Evolutionary conservation across 176 grass and related monocot genomes (phyloP).

Genomic region (Triticum dicoccoides): DNA sequence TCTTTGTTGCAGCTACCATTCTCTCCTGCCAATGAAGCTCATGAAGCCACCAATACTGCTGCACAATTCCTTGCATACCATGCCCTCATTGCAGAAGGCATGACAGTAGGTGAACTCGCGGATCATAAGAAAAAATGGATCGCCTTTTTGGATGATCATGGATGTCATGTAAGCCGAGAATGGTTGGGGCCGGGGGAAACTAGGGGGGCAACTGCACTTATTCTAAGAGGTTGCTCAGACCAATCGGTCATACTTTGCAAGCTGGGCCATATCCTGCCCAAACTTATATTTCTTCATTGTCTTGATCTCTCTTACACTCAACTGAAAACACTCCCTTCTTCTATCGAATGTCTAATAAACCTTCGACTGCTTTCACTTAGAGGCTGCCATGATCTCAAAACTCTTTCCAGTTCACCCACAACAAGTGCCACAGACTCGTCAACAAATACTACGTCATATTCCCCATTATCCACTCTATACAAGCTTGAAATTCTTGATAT

Average conservation of each 20-base stretch:
- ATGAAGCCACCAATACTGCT: background rate
- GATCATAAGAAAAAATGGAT: background rate
- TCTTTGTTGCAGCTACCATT: background rate
- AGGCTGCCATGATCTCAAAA: background rate
- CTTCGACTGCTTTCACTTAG: background rate
- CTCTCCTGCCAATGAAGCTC: background rate
- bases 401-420: background rate
- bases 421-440: background rate
- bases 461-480: background rate
- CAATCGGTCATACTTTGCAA: background rate
- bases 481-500: background rate
- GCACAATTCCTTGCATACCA: background rate
- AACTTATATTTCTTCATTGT: background rate
- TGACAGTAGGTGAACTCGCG: background rate
- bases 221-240: background rate
- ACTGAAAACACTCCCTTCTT: background rate
- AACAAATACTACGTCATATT: background rate
- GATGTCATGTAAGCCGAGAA: background rate
- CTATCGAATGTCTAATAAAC: background rate
- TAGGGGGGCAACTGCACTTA: background rate
- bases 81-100: background rate
- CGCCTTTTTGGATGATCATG: background rate
- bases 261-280: background rate
- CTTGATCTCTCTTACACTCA: slow-evolving; percentile 28
- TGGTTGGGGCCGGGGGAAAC: background rate